Base-by-base conservation (phyloP, 2,329 filamentous ascomycete species). In the Trichoderma citrinoviride region DNA sequence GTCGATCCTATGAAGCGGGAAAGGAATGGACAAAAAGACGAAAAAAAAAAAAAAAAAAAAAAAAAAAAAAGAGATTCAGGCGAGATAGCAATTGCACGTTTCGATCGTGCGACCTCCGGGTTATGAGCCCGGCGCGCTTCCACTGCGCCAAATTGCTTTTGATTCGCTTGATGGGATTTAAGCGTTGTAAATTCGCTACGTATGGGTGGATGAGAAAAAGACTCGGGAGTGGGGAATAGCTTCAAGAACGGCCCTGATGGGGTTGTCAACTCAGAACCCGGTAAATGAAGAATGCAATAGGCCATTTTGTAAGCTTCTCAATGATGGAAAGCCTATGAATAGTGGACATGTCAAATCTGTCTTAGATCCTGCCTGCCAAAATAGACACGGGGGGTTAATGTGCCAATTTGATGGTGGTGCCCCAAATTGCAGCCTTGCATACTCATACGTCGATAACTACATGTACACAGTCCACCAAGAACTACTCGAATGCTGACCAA, bases 111-210 rank as follows among this genome's bases (percentile, higher is more conserved):
- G 70, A 67, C 61, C 70, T 72, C 70, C 70, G 70, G 70, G 70
- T 72, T 72, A 71, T 70, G 69, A 70, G 69, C 69, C 69, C 69
- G 69, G 69, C 67, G 70, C 70, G 70, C 70, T 72, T 71, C 70
- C 70, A 70, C 70, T 72, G 70, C 70, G 70, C 70, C 70, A 72
- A 71, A 71, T 72, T 70, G 69, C 69, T 70, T 70, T 68, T 17
- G 14, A 64, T 64, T 17, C 43, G 61, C 44, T 52, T 54, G 61
- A 27, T 63, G 50, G 29, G 5, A 21, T n/a, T 12, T 7, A 7
- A 29, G 5, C 3, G 12, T 19, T 7, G 7, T 41, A 64, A 64
- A 52, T 7, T 6, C 8, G 23, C 1, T 57, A 63, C n/a, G 14
- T 61, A 44, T 21, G 37, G 29, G 41, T 33, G n/a, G 47, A 14